A percentile compares a stretch with the other conserved stretches of the same genome.
These are phyloP conservation scores for Candida pseudoviswanathii DNA, from an alignment of 1,139 yeast genomes.

Conservation along the genomic window DNA sequence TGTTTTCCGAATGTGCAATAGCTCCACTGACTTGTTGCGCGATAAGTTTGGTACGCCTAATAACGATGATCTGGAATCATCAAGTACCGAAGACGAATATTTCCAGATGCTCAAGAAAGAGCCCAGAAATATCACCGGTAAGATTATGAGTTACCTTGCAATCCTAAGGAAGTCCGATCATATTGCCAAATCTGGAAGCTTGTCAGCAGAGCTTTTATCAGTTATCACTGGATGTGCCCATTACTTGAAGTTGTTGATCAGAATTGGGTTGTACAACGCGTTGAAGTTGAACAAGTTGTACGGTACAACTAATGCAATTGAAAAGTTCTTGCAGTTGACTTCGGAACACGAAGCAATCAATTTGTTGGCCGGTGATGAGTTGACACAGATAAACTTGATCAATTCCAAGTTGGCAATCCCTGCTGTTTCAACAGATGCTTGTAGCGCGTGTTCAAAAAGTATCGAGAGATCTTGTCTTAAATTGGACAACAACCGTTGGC, in stretches of 20 bases:
- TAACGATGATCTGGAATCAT: conserved; percentile 18
- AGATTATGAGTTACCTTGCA: conserved; percentile 75
- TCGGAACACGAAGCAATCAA: conserved; percentile 15
- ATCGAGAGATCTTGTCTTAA: conserved; percentile 81
- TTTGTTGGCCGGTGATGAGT: conserved; percentile 12
- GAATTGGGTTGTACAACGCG: conserved; percentile 79
- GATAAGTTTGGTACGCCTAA: conserved; percentile 8
- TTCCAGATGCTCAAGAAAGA: conserved; percentile 58
- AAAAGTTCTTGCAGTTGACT: conserved; percentile 55
- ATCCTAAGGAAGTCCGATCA: conserved; percentile 61
- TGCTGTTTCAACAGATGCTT: conserved; percentile 73
- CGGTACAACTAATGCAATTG: conserved; percentile 63
- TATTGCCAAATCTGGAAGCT: conserved; percentile 58
- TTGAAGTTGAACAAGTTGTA: conserved; percentile 63
- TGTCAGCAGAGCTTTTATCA: conserved; percentile 61
- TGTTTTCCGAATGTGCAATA: conserved; percentile 23
- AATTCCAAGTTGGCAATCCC: conserved; percentile 48
- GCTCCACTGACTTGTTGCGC: conserved; percentile 10
- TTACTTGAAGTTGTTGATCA: conserved; percentile 78
- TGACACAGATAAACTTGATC: conserved; percentile 22
- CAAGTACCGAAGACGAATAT: conserved; percentile 17
- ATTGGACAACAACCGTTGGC: conserved; percentile 76
- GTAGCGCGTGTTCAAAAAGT: conserved; percentile 69
- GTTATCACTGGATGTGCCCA: conserved; percentile 94
- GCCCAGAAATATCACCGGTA: conserved; percentile 86